phyloP scores from a whole-genome alignment of 805 yeast genomes.

The Metschnikowia shivogae region DNA sequence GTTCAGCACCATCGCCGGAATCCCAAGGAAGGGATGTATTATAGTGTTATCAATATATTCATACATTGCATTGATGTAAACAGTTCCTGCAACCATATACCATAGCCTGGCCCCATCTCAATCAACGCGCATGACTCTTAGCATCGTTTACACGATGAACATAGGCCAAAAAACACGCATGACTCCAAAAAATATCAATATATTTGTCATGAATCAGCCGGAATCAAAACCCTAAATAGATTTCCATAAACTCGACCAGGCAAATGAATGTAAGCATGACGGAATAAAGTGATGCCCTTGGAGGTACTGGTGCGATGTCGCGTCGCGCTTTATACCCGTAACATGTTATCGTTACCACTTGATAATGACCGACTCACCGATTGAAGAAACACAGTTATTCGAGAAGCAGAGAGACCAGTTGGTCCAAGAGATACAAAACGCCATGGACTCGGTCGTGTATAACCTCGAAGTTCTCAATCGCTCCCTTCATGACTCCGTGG shows the following conservation, averaged over 20 bases:
- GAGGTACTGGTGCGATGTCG: slow-evolving; percentile 1
- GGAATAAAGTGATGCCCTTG: not conserved
- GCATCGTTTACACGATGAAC: too few species aligned
- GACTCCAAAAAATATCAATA: too few species aligned
- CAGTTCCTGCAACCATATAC: too few species aligned
- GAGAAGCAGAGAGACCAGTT: slow-evolving; percentile 57
- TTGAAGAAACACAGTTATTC: slow-evolving; percentile 24
- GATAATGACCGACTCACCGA: slow-evolving; percentile 1
- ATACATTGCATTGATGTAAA: not conserved
- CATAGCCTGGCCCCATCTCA: too few species aligned
- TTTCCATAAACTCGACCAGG: too few species aligned
- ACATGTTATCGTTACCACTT: not conserved
- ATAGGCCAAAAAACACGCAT: too few species aligned
- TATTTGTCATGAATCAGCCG: too few species aligned
- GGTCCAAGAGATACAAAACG: slow-evolving; percentile 51
- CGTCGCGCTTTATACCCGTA: slow-evolving; percentile 1
- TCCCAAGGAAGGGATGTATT: slow-evolving; percentile 4
- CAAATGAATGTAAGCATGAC: too few species aligned
- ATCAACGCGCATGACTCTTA: too few species aligned
- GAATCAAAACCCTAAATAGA: too few species aligned
- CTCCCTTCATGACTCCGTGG: slow-evolving; percentile 60
- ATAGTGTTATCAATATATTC: slow-evolving; percentile 3
- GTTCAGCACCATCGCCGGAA: not conserved
- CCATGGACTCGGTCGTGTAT: slow-evolving; percentile 62
- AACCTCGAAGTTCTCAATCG: slow-evolving; percentile 64